Conservation (phyloP, 2,329 filamentous ascomycete species). For the Verticillium dahliae region DNA sequence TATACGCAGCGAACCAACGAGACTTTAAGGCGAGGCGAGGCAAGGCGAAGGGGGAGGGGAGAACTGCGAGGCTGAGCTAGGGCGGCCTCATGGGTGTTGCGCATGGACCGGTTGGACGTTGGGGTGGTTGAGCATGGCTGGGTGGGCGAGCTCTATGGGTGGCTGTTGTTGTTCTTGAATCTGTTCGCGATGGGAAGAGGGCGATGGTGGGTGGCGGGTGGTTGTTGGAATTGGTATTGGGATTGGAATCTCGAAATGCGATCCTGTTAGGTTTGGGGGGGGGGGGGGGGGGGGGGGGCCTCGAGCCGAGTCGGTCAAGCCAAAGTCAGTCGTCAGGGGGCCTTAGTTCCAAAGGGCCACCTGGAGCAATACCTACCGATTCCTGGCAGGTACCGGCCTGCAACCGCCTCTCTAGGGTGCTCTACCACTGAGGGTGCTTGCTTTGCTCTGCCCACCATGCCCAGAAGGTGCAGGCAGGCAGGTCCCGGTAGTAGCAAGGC, state of each 20-base stretch:
- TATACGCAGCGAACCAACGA: background rate
- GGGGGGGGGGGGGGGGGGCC: background rate
- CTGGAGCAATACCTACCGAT: background rate
- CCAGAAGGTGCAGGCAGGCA: no score
- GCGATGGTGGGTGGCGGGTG: background rate
- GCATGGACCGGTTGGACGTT: slow-evolving; percentile 1
- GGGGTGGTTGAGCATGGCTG: slow-evolving; percentile 3
- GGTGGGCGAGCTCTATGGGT: background rate
- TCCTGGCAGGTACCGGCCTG: no score
- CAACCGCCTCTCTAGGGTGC: no score
- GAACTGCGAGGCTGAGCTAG: background rate
- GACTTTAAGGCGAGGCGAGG: background rate
- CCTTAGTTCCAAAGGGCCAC: background rate
- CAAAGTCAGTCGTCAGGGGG: background rate
- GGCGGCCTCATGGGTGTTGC: slow-evolving; percentile 1
- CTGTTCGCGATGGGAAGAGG: background rate
- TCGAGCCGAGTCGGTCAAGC: background rate
- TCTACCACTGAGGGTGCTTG: no score
- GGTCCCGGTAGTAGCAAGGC: background rate
- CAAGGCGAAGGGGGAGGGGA: background rate
- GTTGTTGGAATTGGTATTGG: background rate
- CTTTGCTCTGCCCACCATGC: no score
- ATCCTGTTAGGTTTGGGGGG: background rate
- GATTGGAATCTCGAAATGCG: background rate
- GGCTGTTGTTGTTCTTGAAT: background rate